Conservation (phyloP, 257 asterid genomes). For the Agastache rugosa region DNA sequence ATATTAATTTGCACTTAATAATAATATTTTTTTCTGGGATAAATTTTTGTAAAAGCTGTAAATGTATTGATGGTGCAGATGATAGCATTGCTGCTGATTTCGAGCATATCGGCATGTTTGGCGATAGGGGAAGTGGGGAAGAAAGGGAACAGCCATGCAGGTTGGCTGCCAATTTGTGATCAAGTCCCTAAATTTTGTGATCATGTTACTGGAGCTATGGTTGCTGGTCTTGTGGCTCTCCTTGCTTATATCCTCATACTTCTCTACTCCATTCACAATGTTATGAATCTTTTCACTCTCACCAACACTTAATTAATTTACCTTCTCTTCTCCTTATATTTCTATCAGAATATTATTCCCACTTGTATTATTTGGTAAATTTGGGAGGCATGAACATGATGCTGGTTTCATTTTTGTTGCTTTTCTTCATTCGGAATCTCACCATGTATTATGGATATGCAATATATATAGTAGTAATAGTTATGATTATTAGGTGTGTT, state of each 20-base stretch:
- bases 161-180: constrained; percentile 87
- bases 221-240: constrained; percentile 72
- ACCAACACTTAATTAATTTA: constrained; percentile 41
- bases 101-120: constrained; percentile 74
- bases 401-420: neutral
- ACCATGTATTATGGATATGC: neutral
- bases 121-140: constrained; percentile 81
- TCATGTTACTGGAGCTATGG: constrained; percentile 58
- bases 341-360: neutral
- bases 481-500: neutral
- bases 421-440: neutral
- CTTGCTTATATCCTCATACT: constrained; percentile 59
- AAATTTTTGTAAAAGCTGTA: too few relatives aligned
- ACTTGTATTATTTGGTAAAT: constrained; percentile 1
- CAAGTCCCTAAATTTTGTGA: constrained; percentile 89
- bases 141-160: constrained; percentile 76
- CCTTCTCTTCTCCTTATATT: neutral
- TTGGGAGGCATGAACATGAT: neutral
- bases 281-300: constrained; percentile 53
- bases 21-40: neutral
- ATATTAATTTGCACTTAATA: too few relatives aligned
- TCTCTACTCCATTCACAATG: constrained; percentile 64
- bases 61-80: neutral
- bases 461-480: neutral
- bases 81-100: constrained; percentile 57